These are phyloP conservation scores for Cubamyces sp. DNA, from an alignment of 768 basidiomycete species.

Conservation along the genomic window DNA sequence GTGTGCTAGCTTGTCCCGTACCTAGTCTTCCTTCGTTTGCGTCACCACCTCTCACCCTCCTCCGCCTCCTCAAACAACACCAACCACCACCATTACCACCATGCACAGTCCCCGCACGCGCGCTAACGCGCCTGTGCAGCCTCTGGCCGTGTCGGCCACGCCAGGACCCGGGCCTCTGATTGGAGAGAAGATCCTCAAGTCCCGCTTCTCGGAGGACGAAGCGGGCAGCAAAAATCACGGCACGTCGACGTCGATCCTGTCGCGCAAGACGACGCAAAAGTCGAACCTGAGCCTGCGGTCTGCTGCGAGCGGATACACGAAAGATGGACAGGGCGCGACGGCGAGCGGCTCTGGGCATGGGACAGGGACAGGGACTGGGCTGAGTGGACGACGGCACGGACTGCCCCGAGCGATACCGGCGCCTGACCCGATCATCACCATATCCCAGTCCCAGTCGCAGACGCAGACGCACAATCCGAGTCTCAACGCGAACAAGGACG, in stretches of 20 bases:
- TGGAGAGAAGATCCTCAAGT: constrained; percentile 50
- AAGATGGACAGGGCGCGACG: constrained; percentile 6
- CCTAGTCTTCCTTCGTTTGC: constrained; percentile 7
- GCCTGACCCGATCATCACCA: constrained; percentile 57
- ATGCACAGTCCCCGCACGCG: constrained; percentile 26
- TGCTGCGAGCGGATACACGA: constrained; percentile 24
- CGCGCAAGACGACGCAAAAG: constrained; percentile 30
- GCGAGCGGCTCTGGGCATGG: constrained; percentile 1
- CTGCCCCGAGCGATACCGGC: constrained; percentile 37
- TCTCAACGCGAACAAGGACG: constrained; percentile 12
- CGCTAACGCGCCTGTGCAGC: constrained; percentile 24
- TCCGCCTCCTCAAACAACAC: no score
- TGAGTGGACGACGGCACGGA: constrained; percentile 13
- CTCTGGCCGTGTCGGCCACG: constrained; percentile 44
- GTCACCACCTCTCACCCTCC: background rate
- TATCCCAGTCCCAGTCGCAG: constrained; percentile 37
- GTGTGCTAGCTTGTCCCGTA: background rate
- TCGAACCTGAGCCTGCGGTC: constrained; percentile 39
- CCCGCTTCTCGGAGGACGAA: constrained; percentile 52
- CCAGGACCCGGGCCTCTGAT: constrained; percentile 41
- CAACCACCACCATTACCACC: background rate
- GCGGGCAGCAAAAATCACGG: constrained; percentile 39
- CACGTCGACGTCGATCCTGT: constrained; percentile 28
- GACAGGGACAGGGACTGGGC: constrained; percentile 1
- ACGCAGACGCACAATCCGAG: background rate